Evolutionary conservation across 192 early-diverging fungal species (phyloP), one percentile per base, ranked within the genome.

Genomic region (Coemansia sp.): DNA sequence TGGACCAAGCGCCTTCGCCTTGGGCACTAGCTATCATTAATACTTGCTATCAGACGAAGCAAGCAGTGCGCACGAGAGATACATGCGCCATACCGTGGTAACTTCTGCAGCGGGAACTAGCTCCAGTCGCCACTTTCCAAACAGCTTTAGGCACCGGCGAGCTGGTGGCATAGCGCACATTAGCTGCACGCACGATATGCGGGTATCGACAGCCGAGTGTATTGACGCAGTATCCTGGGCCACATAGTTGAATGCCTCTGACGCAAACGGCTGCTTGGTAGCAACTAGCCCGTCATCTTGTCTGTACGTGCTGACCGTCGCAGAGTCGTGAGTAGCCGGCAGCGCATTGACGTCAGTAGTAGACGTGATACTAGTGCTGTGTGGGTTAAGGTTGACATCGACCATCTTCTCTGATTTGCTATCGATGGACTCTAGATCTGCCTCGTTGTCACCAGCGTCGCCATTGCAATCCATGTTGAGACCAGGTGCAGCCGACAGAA

Each of bases 81-180:
- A 84, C 82, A 84, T 84, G 40, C 82, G 77, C 82, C 82, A 84
- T 12, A 84, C 70, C 1, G 82, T 84, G 18, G 55, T 55, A 5
- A 76, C 72, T 63, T 84, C 82, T 31, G 79, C 82, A 3, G 29
- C 47, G 6, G 82, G 65, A 5, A 84, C 73, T 13, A 67, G 41
- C 69, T 84, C 82, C 20, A 84, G 62, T 12, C 82, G 77, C 82
- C 82, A 84, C 51, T 52, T 73, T 4, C 62, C 65, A 31, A 79
- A 71, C 66, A 84, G 57, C 43, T 44, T 63, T 13, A 76, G 10
- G 57, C 74, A 77, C 18, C 66, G 68, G 44, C 82, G 77, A 15
- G 55, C 42, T 6, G 82, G 82, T 43, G 82, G 82, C 8, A 68
- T 84, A 4, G 71, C 65, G 42, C 77, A 84, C 72, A 69, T 78